Evolutionary conservation across 768 basidiomycete species (phyloP).

Genomic region (Amanita phalloides): DNA sequence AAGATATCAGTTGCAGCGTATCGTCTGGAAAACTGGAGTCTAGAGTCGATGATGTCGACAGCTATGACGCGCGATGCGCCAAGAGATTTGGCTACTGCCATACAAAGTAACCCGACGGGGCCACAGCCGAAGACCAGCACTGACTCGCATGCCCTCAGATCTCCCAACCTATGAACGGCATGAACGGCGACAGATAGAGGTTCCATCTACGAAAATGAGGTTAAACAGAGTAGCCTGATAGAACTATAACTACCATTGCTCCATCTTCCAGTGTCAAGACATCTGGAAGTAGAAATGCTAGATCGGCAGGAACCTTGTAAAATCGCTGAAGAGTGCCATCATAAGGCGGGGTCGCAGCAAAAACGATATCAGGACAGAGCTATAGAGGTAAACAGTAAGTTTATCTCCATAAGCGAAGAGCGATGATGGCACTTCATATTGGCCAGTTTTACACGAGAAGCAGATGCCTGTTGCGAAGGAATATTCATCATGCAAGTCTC

Average conservation of each 20-base stretch:
- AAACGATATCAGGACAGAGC: constrained; percentile 80
- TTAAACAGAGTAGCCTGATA: not conserved
- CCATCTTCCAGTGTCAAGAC: constrained; percentile 86
- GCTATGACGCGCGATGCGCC: constrained; percentile 81
- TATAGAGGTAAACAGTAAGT: constrained; percentile 14
- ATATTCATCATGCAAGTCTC: not conserved
- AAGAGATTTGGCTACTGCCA: constrained; percentile 93
- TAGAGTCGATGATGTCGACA: constrained; percentile 64
- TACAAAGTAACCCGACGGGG: constrained; percentile 79
- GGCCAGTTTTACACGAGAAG: constrained; percentile 74
- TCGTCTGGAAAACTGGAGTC: constrained; percentile 77
- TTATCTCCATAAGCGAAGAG: not conserved
- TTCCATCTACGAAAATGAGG: constrained; percentile 55
- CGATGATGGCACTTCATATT: constrained; percentile 75
- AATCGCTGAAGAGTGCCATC: constrained; percentile 85
- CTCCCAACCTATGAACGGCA: constrained; percentile 69
- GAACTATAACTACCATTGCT: constrained; percentile 58
- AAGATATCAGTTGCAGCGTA: constrained; percentile 79
- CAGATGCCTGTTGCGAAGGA: constrained; percentile 37
- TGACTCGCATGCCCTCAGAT: constrained; percentile 61
- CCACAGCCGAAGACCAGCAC: constrained; percentile 86
- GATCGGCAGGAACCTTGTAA: constrained; percentile 79
- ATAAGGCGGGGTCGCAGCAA: constrained; percentile 90
- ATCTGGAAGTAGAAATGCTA: constrained; percentile 77
- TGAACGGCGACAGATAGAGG: constrained; percentile 91